Percentiles rank a stretch among this genome's conserved stretches.
Evolutionary conservation across 2,329 filamentous ascomycete genomes (phyloP).

Genomic region (Penicillium frequentans): DNA sequence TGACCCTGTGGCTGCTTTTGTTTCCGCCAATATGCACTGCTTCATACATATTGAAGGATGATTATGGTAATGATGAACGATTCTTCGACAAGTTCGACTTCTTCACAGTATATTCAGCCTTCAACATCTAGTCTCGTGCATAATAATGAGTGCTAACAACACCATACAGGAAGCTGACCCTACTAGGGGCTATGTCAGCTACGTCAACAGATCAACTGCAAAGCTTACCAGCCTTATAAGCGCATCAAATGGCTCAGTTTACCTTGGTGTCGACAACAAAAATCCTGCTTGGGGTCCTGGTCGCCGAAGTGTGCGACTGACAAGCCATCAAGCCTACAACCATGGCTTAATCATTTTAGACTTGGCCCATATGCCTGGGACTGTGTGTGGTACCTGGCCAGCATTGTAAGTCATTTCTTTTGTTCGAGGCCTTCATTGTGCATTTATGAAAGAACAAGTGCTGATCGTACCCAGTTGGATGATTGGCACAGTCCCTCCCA

Average conservation of each 20-base stretch:
- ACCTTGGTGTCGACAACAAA: slow-evolving; percentile 67
- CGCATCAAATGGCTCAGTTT: slow-evolving; percentile 56
- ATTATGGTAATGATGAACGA: neutral
- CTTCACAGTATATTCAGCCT: slow-evolving; percentile 42
- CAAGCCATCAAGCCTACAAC: slow-evolving; percentile 63
- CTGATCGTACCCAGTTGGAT: slow-evolving; percentile 45
- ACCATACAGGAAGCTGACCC: slow-evolving; percentile 57
- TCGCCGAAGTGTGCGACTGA: slow-evolving; percentile 69
- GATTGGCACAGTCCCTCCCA: slow-evolving; percentile 68
- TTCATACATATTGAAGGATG: neutral
- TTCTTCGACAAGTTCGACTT: slow-evolving; percentile 49
- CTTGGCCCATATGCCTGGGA: slow-evolving; percentile 70
- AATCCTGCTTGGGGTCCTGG: slow-evolving; percentile 59
- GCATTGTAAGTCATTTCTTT: slow-evolving; percentile 51
- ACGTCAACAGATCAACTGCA: slow-evolving; percentile 60
- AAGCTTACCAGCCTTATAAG: slow-evolving; percentile 59
- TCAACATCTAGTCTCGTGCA: neutral
- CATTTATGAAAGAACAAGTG: neutral
- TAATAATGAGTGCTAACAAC: neutral
- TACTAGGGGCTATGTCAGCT: slow-evolving; percentile 73
- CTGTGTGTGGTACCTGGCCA: slow-evolving; percentile 71
- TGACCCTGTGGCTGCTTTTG: neutral
- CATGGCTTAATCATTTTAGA: slow-evolving; percentile 71
- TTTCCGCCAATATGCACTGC: neutral
- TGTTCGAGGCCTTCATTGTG: neutral